A percentile compares a stretch with the other conserved stretches of the same genome.
Evolutionary conservation across 2,329 filamentous ascomycete species (phyloP).

Genomic region (Neofusicoccum kwambonambiense): DNA sequence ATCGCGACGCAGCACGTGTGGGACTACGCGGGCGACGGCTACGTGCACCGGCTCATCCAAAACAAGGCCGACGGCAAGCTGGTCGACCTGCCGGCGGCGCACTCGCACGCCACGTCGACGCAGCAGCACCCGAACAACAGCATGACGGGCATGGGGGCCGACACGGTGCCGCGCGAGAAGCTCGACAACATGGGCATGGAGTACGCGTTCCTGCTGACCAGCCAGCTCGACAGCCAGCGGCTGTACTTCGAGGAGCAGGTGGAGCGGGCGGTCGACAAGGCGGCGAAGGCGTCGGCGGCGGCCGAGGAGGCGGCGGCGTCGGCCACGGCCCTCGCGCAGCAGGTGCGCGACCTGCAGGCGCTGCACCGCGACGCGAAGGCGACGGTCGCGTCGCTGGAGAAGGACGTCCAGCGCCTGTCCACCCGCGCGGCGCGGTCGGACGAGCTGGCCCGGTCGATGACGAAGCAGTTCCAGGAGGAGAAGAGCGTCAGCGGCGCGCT

Average conservation of each 20-base stretch:
- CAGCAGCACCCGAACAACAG: constrained; percentile 26
- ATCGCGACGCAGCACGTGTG: constrained; percentile 92
- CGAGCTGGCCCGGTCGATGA: constrained; percentile 71
- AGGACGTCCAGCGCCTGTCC: constrained; percentile 59
- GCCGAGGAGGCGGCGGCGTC: constrained; percentile 56
- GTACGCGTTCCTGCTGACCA: constrained; percentile 90
- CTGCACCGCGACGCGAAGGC: constrained; percentile 54
- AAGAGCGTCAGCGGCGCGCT: constrained; percentile 79
- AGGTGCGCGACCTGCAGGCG: constrained; percentile 54
- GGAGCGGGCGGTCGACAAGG: constrained; percentile 85
- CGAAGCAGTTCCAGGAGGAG: constrained; percentile 79
- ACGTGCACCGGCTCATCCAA: constrained; percentile 92
- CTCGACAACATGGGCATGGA: constrained; percentile 81
- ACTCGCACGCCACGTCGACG: constrained; percentile 26
- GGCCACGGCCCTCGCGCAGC: constrained; percentile 50
- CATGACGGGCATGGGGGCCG: constrained; percentile 51
- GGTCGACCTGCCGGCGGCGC: constrained; percentile 72
- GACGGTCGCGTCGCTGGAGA: constrained; percentile 68
- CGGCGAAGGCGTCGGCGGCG: constrained; percentile 69
- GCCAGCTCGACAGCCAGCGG: constrained; percentile 88
- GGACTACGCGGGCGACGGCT: constrained; percentile 95
- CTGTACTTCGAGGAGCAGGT: constrained; percentile 93
- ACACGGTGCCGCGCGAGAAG: constrained; percentile 70
- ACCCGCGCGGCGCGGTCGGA: constrained; percentile 68
- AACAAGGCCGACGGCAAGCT: constrained; percentile 91